A percentile compares a stretch with the other conserved stretches of the same genome.
These are phyloP conservation scores for Zopfia rhizophila DNA, from an alignment of 2,329 filamentous ascomycete species.

Conservation along the genomic window DNA sequence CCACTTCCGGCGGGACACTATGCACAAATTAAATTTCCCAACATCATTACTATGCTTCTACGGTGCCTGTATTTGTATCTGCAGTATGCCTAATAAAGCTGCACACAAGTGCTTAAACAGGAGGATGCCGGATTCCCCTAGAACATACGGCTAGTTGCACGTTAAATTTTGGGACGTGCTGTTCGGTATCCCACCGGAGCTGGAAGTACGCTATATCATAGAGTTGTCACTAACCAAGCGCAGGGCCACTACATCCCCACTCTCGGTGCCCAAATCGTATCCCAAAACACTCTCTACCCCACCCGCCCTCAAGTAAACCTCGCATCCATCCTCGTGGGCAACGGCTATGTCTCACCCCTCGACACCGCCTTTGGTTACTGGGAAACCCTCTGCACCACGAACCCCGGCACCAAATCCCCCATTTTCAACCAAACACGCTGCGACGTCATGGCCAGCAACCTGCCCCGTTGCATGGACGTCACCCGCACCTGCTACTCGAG, in stretches of 20 bases:
- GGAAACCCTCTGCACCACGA: constrained; percentile 60
- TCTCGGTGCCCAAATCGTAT: constrained; percentile 56
- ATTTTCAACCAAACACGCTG: constrained; percentile 60
- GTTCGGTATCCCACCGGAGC: background rate
- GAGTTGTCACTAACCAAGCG: constrained; percentile 15
- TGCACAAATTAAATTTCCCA: no score
- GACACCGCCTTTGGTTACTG: constrained; percentile 57
- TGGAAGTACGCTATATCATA: no score
- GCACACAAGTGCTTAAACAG: no score
- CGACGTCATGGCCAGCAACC: constrained; percentile 57
- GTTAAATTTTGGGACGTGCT: background rate
- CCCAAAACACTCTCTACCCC: constrained; percentile 56
- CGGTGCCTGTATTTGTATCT: no score
- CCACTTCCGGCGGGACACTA: no score
- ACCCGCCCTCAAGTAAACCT: constrained; percentile 55
- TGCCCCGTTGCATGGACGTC: constrained; percentile 59
- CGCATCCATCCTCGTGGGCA: constrained; percentile 59
- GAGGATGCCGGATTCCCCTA: no score
- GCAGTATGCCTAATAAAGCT: no score
- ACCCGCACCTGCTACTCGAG: constrained; percentile 52
- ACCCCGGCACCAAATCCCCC: constrained; percentile 54
- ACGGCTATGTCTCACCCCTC: constrained; percentile 57
- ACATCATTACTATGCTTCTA: no score
- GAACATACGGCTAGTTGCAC: no score
- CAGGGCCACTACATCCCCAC: constrained; percentile 61